phyloP scores from a whole-genome alignment of 192 early-diverging fungal genomes.

The Martensiomyces pterosporus region DNA sequence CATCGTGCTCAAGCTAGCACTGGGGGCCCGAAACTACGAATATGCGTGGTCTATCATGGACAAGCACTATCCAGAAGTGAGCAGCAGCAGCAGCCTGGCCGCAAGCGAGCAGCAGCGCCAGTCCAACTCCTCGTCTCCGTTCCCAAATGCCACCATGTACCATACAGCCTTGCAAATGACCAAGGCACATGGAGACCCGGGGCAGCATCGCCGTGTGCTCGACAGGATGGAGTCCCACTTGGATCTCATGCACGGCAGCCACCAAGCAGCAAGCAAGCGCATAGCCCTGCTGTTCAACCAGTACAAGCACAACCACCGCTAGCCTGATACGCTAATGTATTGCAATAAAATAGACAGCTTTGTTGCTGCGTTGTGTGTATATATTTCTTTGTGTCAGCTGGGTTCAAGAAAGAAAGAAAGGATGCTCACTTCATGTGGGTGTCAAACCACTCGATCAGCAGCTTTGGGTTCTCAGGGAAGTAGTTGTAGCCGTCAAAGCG shows the following conservation, averaged over 20 bases:
- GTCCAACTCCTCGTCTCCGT: constrained; percentile 4
- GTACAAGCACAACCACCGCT: too few species aligned
- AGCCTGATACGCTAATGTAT: background rate
- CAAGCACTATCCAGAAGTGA: constrained; percentile 18
- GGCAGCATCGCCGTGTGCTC: constrained; percentile 20
- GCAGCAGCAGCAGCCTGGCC: background rate
- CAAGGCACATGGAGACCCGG: constrained; percentile 8
- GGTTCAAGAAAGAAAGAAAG: too few species aligned
- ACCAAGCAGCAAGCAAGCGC: constrained; percentile 1
- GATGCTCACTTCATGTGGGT: background rate
- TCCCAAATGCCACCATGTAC: constrained; percentile 34
- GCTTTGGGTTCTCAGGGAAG: background rate
- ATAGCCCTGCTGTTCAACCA: background rate
- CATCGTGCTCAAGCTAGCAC: constrained; percentile 14
- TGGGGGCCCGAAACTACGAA: constrained; percentile 9
- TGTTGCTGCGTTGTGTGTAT: too few species aligned
- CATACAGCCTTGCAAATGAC: constrained; percentile 11
- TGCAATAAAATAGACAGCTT: background rate
- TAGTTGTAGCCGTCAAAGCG: background rate
- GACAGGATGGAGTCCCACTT: constrained; percentile 24
- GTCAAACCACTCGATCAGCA: background rate
- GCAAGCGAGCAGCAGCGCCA: background rate
- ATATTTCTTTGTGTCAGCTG: too few species aligned
- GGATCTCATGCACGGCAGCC: background rate
- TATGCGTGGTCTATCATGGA: constrained; percentile 19